Base-by-base conservation (phyloP, 371 early-diverging fungal species). In the Dichotomocladium elegans region DNA sequence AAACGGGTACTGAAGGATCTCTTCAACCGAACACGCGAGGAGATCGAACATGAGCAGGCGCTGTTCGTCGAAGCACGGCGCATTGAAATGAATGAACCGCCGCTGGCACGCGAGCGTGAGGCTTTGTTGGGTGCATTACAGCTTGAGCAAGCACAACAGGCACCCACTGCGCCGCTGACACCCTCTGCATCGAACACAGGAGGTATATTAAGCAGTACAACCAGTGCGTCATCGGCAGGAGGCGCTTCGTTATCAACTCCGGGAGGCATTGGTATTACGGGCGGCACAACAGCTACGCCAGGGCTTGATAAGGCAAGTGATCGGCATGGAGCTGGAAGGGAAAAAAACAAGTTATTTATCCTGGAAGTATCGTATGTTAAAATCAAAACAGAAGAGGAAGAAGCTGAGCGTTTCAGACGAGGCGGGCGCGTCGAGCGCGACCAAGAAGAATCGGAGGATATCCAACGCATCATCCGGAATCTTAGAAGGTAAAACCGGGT, bases 31-130 rank as follows among this genome's bases (percentile, higher is more conserved):
- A 83, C 90, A 8, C 71, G 79, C 14, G 93, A 90, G 47, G 85
- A 93, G 58, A 82, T 92, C 21, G 82, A 89, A 68, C 93, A 94
- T 59, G 95, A 94, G 56, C 90, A 89, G 53, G 74, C 80, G 12
- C 63, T 95, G 17, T 79, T 85, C 28, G 50, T 83, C 27, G 92
- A 93, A 64, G 86, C 90, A 3, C 79, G 85, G 12, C 77, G 87
- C 29, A 84, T 93, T 34, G 92, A 93, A 52, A 78, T 80, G 33
- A 87, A 86, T 48, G 90, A 94, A 66, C 75, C 75, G 15, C 70
- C 76, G 53, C 74, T 93, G 42, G 63, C 83, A 2, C 75, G 73
- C 25, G 92, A 93, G 51, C 82, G 94, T 29, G 92, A 94, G 50
- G 73, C 73, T 44, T 53, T 91, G 50, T 70, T 88, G 25, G 82